Percentiles rank a stretch among this genome's conserved stretches.
Conservation (phyloP, 2,329 filamentous ascomycete genomes). For the Monosporascus sp. region DNA sequence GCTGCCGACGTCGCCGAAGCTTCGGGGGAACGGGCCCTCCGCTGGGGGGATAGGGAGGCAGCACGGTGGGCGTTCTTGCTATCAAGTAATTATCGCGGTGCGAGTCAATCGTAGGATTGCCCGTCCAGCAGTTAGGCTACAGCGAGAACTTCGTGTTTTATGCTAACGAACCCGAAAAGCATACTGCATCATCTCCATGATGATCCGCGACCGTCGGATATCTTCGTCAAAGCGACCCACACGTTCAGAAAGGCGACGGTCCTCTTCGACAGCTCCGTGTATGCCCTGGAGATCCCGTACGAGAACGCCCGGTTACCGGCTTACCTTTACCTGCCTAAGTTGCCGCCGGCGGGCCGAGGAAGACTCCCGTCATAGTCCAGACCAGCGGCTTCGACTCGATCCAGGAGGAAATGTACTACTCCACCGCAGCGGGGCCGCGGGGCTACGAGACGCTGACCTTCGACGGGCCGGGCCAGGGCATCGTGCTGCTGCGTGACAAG, state of each 20-base stretch:
- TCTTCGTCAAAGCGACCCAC: no score
- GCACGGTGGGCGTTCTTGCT: conserved; percentile 34
- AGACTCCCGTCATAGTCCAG: conserved; percentile 31
- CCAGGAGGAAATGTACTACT: conserved; percentile 37
- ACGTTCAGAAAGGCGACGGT: no score
- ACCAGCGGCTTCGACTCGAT: conserved; percentile 30
- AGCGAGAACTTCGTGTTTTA: neutral
- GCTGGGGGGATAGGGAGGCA: conserved; percentile 21
- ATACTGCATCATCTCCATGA: no score
- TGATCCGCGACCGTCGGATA: no score
- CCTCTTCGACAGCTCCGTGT: no score
- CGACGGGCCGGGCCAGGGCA: conserved; percentile 42
- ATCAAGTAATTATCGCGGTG: conserved; percentile 35
- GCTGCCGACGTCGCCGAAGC: conserved; percentile 26
- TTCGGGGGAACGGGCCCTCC: conserved; percentile 28
- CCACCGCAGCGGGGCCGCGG: conserved; percentile 18
- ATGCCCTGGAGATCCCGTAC: conserved; percentile 22
- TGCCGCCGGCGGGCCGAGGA: conserved; percentile 15
- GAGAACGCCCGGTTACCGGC: conserved; percentile 30
- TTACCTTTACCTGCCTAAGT: conserved; percentile 30
- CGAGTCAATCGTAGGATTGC: conserved; percentile 10
- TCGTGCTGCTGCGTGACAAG: conserved; percentile 25
- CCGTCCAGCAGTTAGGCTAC: neutral
- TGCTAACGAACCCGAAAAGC: no score
- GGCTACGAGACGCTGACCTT: conserved; percentile 40